phyloP scores from a whole-genome alignment of 495 filamentous ascomycete species.

The Delitschia confertaspora region DNA sequence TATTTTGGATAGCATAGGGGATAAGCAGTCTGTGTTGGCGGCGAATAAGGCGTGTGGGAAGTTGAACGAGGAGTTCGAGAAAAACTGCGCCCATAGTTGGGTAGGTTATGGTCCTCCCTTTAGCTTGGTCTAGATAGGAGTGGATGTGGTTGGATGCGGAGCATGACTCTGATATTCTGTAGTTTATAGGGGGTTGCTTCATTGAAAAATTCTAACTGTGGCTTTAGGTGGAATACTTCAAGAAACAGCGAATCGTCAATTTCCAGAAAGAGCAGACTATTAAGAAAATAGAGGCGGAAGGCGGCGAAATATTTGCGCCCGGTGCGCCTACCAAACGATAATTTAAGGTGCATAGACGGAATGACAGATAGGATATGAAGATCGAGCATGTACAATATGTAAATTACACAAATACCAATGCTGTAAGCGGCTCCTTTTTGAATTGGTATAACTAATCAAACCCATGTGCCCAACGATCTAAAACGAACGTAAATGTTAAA shows the following conservation, averaged over 20 bases:
- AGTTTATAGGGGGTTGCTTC: background rate
- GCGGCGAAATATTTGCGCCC: conserved; percentile 39
- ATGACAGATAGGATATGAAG: too few species aligned
- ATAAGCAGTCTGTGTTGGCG: conserved; percentile 46
- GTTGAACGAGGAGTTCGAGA: conserved; percentile 59
- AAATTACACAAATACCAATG: conserved; percentile 7
- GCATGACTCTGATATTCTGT: background rate
- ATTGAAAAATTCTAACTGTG: conserved; percentile 3
- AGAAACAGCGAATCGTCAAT: conserved; percentile 88
- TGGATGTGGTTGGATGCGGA: background rate
- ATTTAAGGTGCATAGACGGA: background rate
- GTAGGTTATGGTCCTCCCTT: conserved; percentile 46
- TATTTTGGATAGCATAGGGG: conserved; percentile 77
- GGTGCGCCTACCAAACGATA: conserved; percentile 4
- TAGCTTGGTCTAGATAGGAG: background rate
- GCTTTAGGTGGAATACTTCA: conserved; percentile 87
- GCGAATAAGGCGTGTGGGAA: conserved; percentile 55
- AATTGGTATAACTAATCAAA: too few species aligned
- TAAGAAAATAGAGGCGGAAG: conserved; percentile 68
- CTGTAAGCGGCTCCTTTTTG: too few species aligned
- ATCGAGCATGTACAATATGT: conserved; percentile 15
- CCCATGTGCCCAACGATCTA: background rate
- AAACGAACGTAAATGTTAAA: too few species aligned
- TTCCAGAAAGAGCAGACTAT: conserved; percentile 72
- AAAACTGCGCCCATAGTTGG: conserved; percentile 72